Evolutionary conservation across 345 rosid genomes (phyloP).

Genomic region (Firmiana major): DNA sequence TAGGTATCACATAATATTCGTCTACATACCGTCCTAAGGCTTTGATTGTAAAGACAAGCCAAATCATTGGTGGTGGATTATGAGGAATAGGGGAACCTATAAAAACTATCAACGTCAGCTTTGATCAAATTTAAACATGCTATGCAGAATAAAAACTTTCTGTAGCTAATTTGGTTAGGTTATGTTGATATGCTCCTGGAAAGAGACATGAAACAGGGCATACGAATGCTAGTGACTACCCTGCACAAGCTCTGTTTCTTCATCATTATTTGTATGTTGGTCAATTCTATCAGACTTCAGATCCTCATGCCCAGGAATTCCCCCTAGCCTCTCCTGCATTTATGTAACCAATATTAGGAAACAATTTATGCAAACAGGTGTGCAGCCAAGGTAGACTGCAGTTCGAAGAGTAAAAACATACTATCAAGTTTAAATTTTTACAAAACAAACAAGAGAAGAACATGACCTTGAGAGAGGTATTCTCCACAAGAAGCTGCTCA

Average conservation of each 20-base stretch:
- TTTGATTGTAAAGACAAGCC: conserved; percentile 18
- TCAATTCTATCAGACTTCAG: conserved; percentile 41
- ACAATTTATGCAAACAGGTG: neutral
- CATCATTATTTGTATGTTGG: conserved; percentile 40
- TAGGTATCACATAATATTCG: conserved; percentile 7
- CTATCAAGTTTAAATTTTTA: neutral
- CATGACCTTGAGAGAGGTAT: conserved; percentile 69
- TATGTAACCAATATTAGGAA: conserved; percentile 1
- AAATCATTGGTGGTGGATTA: conserved; percentile 5
- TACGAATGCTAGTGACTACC: conserved; percentile 27
- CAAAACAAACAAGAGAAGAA: neutral
- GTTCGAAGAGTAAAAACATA: neutral
- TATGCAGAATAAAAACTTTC: conserved; percentile 34
- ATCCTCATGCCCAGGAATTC: conserved; percentile 51
- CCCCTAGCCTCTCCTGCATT: conserved; percentile 73
- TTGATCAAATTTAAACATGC: conserved; percentile 28
- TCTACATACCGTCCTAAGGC: conserved; percentile 21
- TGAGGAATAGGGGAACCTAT: conserved; percentile 23
- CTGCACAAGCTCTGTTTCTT: conserved; percentile 32
- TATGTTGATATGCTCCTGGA: conserved; percentile 25
- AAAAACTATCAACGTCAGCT: conserved; percentile 31
- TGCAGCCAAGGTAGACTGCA: neutral
- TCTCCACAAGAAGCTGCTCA: conserved; percentile 71
- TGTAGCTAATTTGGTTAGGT: conserved; percentile 46
- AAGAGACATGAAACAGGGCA: conserved; percentile 12